Base-by-base conservation (phyloP, 164 flowering plant genomes). In the Chimonanthus praecox region DNA sequence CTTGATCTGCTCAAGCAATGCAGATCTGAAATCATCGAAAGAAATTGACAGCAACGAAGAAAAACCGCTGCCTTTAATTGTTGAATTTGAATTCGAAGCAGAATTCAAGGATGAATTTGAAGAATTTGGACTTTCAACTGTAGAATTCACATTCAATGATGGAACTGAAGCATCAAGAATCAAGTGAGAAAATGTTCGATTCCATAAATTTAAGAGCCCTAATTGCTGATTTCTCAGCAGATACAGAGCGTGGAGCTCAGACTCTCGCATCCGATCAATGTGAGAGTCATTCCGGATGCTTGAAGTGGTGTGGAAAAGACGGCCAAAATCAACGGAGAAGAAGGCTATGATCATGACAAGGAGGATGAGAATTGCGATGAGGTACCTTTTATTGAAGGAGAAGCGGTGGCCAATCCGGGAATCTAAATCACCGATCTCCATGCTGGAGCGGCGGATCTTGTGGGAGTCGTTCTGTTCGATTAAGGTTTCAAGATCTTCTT, bases 191-290 rank as follows among this genome's bases (percentile, higher is more conserved):
- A 72, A 51, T 0, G 87, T 84, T n/a, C 64, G 80, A 69, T 94
- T 94, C 92, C 89, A 94, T 10, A 92, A 72, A 71, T 76, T 33
- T 58, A 87, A 50, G 69, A 96, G 92, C 73, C 83, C 87, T 43
- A 83, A 71, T 70, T 89, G 91, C 82, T 96, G 99, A 72, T 86
- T 83, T 62, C 82, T 82, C 61, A 96, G 77, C 76, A 96, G 73
- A 79, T 83, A 84, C 67, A 96, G 67, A 13, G 98, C 98, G 49
- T 71, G 85, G 64, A 96, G 77, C 62, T 94, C 92, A 16, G 97
- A 79, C 72, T 96, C 99, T 68, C 90, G 80, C 88, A 91, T 83
- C 9, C 78, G 84, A 77, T 78, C 84, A 13, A 67, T 9, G 4
- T 70, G 33, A 6, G 88, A 70, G 60, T 75, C 77, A 46, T 62